Evolutionary conservation across 345 rosid species (phyloP).

Genomic region (Corymbia maculata): DNA sequence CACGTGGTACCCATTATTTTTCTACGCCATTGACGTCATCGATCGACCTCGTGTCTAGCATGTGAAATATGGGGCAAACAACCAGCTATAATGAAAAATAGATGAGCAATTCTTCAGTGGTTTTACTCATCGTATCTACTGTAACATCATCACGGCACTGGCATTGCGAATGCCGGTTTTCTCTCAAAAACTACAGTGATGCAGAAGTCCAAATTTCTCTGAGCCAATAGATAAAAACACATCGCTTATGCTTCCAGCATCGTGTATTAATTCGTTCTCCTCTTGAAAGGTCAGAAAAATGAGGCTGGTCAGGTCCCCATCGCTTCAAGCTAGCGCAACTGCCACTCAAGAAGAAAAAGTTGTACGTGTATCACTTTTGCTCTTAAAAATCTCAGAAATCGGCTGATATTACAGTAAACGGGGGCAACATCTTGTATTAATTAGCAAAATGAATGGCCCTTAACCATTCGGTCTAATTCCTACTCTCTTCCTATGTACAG

Average conservation of each 20-base stretch:
- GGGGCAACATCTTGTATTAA: not conserved
- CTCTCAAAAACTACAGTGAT: not conserved
- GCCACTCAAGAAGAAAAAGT: not conserved
- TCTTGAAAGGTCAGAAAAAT: not conserved
- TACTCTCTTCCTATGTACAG: constrained; percentile 28
- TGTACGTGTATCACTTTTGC: not conserved
- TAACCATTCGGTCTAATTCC: constrained; percentile 7
- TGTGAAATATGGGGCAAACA: not conserved
- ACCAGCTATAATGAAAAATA: not conserved
- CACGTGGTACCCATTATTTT: not conserved
- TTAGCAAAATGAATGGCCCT: constrained; percentile 9
- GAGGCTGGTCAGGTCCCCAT: not conserved
- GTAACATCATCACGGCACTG: not conserved
- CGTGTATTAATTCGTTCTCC: not conserved
- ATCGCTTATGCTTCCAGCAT: not conserved
- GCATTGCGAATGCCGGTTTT: not conserved
- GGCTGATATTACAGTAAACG: not conserved
- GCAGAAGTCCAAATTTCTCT: not conserved
- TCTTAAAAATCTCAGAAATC: not conserved
- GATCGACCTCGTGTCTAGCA: not conserved
- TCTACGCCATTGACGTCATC: not conserved
- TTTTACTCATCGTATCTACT: not conserved
- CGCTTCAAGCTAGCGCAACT: not conserved
- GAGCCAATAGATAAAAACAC: not conserved
- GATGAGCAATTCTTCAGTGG: not conserved